These are phyloP conservation scores for Monilinia fructicola DNA, from an alignment of 2,329 filamentous ascomycete species.

Conservation along the genomic window DNA sequence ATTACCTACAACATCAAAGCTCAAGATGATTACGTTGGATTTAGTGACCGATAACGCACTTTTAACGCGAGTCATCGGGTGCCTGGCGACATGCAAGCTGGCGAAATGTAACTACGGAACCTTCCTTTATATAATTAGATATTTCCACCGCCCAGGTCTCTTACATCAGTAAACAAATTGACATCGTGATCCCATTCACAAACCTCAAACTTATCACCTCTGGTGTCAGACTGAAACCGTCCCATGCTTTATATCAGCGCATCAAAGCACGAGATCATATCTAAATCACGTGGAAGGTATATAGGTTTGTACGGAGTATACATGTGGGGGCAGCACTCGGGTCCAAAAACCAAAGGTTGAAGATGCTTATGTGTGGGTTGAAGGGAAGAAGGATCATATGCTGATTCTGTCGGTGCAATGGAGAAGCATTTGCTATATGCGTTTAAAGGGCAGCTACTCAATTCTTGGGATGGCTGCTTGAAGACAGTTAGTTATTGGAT, in stretches of 20 bases:
- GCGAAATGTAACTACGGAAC: background rate
- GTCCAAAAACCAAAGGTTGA: background rate
- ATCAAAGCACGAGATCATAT: constrained; percentile 11
- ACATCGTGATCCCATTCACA: too few relatives aligned
- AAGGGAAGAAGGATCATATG: too few relatives aligned
- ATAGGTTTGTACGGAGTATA: background rate
- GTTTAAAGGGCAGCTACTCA: too few relatives aligned
- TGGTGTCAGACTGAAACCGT: background rate
- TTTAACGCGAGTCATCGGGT: constrained; percentile 25
- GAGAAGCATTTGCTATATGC: too few relatives aligned
- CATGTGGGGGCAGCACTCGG: background rate
- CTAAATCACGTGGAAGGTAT: background rate
- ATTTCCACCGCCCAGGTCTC: background rate
- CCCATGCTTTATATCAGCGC: background rate
- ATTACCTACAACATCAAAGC: constrained; percentile 23
- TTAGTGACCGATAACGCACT: constrained; percentile 10
- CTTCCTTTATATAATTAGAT: background rate
- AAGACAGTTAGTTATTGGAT: too few relatives aligned
- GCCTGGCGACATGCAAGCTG: constrained; percentile 17
- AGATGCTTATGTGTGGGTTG: too few relatives aligned
- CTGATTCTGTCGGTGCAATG: too few relatives aligned
- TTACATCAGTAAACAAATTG: background rate
- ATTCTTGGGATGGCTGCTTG: too few relatives aligned
- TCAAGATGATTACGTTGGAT: constrained; percentile 18
- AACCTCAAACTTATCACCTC: background rate